Evolutionary conservation across 202 grass and related monocot genomes (phyloP), one percentile per base, ranked within the genome.

Genomic region (Elaeis oleifera): DNA sequence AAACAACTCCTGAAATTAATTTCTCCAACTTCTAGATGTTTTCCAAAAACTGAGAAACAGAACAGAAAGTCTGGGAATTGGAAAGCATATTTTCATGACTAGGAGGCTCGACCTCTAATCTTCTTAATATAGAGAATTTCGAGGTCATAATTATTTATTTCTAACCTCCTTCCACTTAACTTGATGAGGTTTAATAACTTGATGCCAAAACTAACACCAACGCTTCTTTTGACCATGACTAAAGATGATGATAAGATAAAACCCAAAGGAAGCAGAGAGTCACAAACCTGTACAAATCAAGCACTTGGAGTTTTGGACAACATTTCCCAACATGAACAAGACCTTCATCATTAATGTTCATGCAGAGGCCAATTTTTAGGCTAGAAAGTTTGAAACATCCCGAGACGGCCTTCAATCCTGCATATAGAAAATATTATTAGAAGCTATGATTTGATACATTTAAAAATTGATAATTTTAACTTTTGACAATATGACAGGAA

Each of bases 281-380:
- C 2, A 73, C 59, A 21, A 61, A 81, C 69, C 88, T 85, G 55
- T 97, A 97, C 65, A 92, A 23, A 77, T 97, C 88, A 71, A 97
- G 76, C 27, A 89, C 92, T 67, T 77, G 65, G 23, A 97, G 84
- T 50, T 74, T 50, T 23, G 82, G 51, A 50, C 92, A 92, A 56
- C 53, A 66, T 69, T 56, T 80, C 31, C 81, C 88, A 56, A 97
- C 63, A 48, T 86, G 65, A 21, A 71, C 71, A 69, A 97, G 79
- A 16, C 88, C 88, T 79, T 89, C 77, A 54, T 86, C 84, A 50
- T 65, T 81, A 68, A 92, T 92, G 64, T 67, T 92, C 72, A 86
- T 74, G 79, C 88, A 97, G 62, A 92, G 85, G 6, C 84, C 88
- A 77, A 92, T 72, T 73, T 97, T 97, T 58, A 97, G 74, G 58